Percentiles rank a stretch among this genome's conserved stretches.
Conservation (phyloP, 163 green algal genomes). For the Scenedesmus sp. region DNA sequence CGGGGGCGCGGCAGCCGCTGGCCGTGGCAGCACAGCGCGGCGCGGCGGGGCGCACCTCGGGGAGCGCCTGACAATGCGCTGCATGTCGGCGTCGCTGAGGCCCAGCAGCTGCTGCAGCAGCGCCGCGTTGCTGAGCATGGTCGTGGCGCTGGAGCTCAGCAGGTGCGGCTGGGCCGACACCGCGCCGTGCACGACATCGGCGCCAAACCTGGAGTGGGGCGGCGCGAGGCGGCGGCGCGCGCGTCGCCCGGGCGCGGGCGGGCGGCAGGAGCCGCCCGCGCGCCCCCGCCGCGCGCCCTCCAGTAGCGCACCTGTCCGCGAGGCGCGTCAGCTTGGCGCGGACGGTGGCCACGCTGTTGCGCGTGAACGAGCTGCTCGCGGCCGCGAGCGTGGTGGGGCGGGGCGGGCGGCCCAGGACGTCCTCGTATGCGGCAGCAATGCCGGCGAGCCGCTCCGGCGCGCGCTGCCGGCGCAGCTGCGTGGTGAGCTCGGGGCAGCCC, state of each 20-base stretch:
- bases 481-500: too few species aligned
- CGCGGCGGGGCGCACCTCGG: conserved; percentile 6
- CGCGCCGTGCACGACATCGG: neutral
- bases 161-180: neutral
- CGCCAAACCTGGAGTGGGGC: conserved; percentile 20
- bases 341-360: conserved; percentile 33
- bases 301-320: conserved; percentile 13
- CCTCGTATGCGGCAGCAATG: neutral
- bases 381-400: neutral
- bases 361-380: conserved; percentile 45
- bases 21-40: too few species aligned
- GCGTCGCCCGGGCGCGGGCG: too few species aligned
- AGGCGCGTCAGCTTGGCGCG: conserved; percentile 34
- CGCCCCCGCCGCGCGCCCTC: too few species aligned
- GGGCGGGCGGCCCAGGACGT: neutral
- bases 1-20: too few species aligned
- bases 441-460: neutral
- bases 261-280: too few species aligned
- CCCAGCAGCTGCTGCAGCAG: neutral
- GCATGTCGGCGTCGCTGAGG: neutral
- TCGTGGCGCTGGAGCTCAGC: neutral
- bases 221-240: too few species aligned
- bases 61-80: neutral
- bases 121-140: neutral
- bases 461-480: too few species aligned